phyloP scores from a whole-genome alignment of 1,284 basidiomycete species.

The Blastosporella zonata region DNA sequence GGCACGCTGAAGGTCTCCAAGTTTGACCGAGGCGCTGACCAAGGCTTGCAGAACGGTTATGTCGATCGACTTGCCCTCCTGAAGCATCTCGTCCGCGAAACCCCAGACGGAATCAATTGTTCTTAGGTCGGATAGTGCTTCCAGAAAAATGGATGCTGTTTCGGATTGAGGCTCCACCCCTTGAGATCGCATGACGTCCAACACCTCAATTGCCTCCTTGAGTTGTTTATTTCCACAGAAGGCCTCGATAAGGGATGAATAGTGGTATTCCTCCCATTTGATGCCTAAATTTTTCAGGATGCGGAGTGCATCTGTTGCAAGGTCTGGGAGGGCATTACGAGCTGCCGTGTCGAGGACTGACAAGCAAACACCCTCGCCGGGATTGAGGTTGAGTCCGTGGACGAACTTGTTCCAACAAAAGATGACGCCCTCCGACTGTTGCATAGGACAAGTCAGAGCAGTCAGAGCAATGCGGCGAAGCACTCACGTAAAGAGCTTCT shows the following conservation, averaged over 20 bases:
- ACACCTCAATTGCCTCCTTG: slow-evolving; percentile 54
- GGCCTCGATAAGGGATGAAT: slow-evolving; percentile 66
- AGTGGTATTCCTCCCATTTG: slow-evolving; percentile 64
- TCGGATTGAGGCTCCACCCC: slow-evolving; percentile 42
- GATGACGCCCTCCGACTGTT: slow-evolving; percentile 63
- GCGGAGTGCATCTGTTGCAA: slow-evolving; percentile 65
- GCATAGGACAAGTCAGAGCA: slow-evolving; percentile 10
- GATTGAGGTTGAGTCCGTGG: slow-evolving; percentile 47
- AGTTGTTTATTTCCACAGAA: slow-evolving; percentile 51
- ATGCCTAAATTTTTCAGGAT: slow-evolving; percentile 48
- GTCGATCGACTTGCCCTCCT: slow-evolving; percentile 52
- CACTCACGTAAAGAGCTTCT: slow-evolving; percentile 59
- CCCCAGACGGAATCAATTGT: slow-evolving; percentile 66
- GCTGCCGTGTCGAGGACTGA: slow-evolving; percentile 71
- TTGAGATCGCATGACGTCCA: slow-evolving; percentile 54
- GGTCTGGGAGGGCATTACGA: slow-evolving; percentile 62
- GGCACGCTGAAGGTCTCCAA: slow-evolving; percentile 73
- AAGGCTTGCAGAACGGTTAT: slow-evolving; percentile 62
- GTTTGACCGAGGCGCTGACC: slow-evolving; percentile 58
- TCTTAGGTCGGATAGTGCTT: slow-evolving; percentile 49
- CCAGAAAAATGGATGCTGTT: slow-evolving; percentile 52
- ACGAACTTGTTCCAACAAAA: slow-evolving; percentile 64
- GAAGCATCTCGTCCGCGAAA: slow-evolving; percentile 58
- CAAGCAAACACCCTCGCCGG: slow-evolving; percentile 74
- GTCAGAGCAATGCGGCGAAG: neutral